Percentiles rank a stretch among this genome's conserved stretches.
These are phyloP conservation scores for Penicillium argentinense DNA, from an alignment of 495 filamentous ascomycete genomes.

Conservation along the genomic window DNA sequence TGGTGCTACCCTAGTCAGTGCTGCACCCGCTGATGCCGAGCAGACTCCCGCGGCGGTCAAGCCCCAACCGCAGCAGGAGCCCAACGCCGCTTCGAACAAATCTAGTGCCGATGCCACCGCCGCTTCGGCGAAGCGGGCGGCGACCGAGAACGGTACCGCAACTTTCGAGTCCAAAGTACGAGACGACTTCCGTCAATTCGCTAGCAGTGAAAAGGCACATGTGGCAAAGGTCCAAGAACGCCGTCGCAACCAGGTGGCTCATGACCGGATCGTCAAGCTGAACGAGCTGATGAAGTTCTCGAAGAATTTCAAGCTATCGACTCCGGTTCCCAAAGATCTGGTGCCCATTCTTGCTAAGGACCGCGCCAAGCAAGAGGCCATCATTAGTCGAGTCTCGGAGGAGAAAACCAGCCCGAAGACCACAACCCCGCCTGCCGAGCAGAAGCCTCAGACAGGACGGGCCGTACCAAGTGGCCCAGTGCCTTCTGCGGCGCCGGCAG, in stretches of 20 bases:
- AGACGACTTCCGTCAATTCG: constrained; percentile 79
- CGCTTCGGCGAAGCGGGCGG: constrained; percentile 22
- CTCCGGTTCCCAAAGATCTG: constrained; percentile 86
- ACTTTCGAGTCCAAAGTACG: constrained; percentile 79
- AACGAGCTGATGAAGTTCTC: constrained; percentile 96
- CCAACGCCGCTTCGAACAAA: constrained; percentile 22
- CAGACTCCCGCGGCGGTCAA: constrained; percentile 26
- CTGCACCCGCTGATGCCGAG: constrained; percentile 12
- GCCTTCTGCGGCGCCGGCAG: constrained; percentile 34
- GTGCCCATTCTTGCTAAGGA: constrained; percentile 97
- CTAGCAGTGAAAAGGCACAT: constrained; percentile 71
- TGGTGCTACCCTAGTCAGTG: constrained; percentile 52
- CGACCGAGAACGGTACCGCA: constrained; percentile 61
- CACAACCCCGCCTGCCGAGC: constrained; percentile 32
- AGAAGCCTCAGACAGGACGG: constrained; percentile 33
- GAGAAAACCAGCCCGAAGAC: constrained; percentile 51
- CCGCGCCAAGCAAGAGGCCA: constrained; percentile 83
- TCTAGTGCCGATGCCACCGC: constrained; percentile 18
- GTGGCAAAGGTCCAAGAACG: constrained; percentile 66
- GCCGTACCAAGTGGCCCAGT: constrained; percentile 31
- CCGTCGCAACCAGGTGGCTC: constrained; percentile 62
- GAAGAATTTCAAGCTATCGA: constrained; percentile 86
- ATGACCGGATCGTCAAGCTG: constrained; percentile 84
- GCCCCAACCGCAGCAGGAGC: constrained; percentile 42
- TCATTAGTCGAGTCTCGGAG: constrained; percentile 80